A percentile compares a stretch with the other conserved stretches of the same genome.
phyloP scores from a whole-genome alignment of 2,329 filamentous ascomycete genomes.

The Phyllosticta citribraziliensis region DNA sequence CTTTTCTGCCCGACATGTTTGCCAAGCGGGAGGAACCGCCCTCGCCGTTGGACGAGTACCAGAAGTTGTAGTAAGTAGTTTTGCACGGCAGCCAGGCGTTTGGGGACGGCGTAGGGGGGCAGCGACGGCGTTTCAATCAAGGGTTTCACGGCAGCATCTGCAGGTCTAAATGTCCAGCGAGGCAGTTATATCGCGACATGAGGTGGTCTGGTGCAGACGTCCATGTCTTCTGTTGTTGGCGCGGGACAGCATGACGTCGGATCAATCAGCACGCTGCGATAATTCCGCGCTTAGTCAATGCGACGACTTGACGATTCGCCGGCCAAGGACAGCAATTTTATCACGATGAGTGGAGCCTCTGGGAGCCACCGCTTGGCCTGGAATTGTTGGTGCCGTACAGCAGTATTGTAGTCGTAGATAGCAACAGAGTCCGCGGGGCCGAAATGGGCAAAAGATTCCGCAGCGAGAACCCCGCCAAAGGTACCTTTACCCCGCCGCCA shows the following conservation, averaged over 20 bases:
- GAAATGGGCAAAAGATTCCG: constrained; percentile 7
- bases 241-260: neutral
- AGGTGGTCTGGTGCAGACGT: too few relatives aligned
- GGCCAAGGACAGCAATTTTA: neutral
- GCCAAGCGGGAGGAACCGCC: neutral
- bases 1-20: neutral
- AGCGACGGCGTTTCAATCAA: neutral
- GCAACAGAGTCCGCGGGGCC: constrained; percentile 3
- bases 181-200: neutral
- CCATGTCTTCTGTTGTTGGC: neutral
- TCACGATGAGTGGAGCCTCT: neutral
- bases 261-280: neutral
- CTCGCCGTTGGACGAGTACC: neutral
- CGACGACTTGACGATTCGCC: neutral
- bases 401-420: neutral
- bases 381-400: too few relatives aligned
- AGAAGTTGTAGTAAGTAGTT: neutral
- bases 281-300: neutral
- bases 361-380: neutral
- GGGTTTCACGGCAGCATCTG: neutral
- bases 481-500: neutral
- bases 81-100: neutral
- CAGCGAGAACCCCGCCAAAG: neutral
- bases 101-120: neutral
- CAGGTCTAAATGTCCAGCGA: neutral